These are phyloP conservation scores for Boletus edulis DNA, from an alignment of 768 basidiomycete species.

Conservation along the genomic window DNA sequence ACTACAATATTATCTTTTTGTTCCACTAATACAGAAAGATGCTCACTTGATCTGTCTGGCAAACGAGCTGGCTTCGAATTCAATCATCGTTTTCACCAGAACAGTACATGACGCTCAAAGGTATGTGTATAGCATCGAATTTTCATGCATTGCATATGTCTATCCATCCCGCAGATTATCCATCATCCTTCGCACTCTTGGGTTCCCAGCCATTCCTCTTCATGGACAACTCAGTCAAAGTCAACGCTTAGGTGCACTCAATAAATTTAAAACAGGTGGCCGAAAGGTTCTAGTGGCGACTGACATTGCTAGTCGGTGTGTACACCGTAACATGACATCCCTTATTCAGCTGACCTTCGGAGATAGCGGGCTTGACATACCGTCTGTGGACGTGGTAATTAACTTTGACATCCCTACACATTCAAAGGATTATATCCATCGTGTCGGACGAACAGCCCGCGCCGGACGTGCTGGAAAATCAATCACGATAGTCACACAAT, in stretches of 20 bases:
- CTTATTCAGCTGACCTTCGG: constrained; percentile 3
- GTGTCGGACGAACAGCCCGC: constrained; percentile 95
- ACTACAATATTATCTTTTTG: constrained; percentile 93
- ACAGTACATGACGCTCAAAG: constrained; percentile 92
- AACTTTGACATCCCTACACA: constrained; percentile 98
- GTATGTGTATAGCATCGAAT: constrained; percentile 33
- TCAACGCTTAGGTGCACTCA: constrained; percentile 86
- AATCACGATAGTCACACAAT: constrained; percentile 97
- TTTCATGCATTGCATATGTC: background rate
- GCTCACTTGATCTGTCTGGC: constrained; percentile 85
- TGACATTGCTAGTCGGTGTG: constrained; percentile 89
- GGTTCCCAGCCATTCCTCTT: constrained; percentile 92
- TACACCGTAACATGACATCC: constrained; percentile 3
- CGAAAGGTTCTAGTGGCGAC: constrained; percentile 91
- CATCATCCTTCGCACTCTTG: constrained; percentile 84
- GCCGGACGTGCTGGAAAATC: constrained; percentile 97
- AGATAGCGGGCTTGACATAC: constrained; percentile 87
- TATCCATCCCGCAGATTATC: constrained; percentile 53
- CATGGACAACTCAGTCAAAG: constrained; percentile 96
- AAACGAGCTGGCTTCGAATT: constrained; percentile 87
- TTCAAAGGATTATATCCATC: constrained; percentile 98
- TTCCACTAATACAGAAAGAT: constrained; percentile 90
- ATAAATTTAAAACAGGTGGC: constrained; percentile 95
- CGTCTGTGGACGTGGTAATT: constrained; percentile 93
- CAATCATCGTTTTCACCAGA: constrained; percentile 93